These are phyloP conservation scores for Yamadazyma blattariae DNA, from an alignment of 1,139 yeast species.

Conservation along the genomic window DNA sequence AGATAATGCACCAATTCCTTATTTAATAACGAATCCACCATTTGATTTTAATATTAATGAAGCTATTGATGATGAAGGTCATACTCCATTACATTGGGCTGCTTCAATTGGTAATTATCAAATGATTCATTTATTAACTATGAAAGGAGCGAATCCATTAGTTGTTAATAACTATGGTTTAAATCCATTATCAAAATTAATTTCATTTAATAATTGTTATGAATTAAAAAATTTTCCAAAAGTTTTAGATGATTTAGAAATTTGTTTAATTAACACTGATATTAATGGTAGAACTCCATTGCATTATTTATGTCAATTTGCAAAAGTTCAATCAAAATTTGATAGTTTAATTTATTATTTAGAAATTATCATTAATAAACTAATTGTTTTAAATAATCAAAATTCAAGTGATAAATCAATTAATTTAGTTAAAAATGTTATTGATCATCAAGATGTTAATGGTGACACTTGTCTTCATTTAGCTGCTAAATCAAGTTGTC, in stretches of 20 bases:
- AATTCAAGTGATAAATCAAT: conserved; percentile 23
- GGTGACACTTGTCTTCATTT: conserved; percentile 71
- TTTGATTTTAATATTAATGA: conserved; percentile 78
- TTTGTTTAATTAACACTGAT: conserved; percentile 72
- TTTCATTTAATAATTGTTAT: conserved; percentile 84
- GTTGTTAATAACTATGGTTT: conserved; percentile 75
- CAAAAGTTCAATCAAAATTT: conserved; percentile 48
- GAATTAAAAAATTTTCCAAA: conserved; percentile 74
- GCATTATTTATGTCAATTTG: conserved; percentile 66
- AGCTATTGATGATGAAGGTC: conserved; percentile 93
- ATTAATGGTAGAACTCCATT: conserved; percentile 69
- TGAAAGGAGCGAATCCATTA: conserved; percentile 75
- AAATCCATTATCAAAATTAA: conserved; percentile 79
- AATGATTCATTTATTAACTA: conserved; percentile 65
- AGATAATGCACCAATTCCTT: conserved; percentile 72
- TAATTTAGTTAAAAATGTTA: conserved; percentile 55
- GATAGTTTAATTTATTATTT: conserved; percentile 42
- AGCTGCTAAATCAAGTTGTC: conserved; percentile 47
- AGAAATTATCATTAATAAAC: conserved; percentile 36
- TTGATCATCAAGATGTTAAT: conserved; percentile 65
- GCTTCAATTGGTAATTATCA: conserved; percentile 83
- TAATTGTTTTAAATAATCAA: conserved; percentile 29
- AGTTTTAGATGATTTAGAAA: conserved; percentile 66
- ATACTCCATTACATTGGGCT: conserved; percentile 96
- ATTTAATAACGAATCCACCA: conserved; percentile 71